phyloP scores from a whole-genome alignment of 2,329 filamentous ascomycete species.

The Colletotrichum euphorbiae region DNA sequence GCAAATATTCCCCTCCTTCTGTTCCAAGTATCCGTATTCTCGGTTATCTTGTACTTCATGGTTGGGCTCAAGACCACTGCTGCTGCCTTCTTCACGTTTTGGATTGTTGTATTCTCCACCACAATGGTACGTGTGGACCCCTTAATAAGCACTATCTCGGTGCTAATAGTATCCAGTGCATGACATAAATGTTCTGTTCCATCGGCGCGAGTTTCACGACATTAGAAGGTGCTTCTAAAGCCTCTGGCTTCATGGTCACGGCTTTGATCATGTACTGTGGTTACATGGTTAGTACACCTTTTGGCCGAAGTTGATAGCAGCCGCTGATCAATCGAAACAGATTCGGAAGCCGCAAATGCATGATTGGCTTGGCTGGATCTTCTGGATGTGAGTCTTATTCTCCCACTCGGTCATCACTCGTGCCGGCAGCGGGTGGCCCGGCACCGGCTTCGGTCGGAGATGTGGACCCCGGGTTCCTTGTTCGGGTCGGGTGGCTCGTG shows the following conservation, averaged over 20 bases:
- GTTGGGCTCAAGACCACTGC: conserved; percentile 64
- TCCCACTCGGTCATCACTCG: background rate
- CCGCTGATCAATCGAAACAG: background rate
- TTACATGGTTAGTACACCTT: conserved; percentile 55
- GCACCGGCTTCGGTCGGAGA: no score
- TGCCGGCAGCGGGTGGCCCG: no score
- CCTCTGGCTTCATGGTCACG: conserved; percentile 62
- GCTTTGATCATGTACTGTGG: conserved; percentile 71
- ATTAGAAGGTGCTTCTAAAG: conserved; percentile 70
- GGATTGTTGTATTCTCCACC: conserved; percentile 62
- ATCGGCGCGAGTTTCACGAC: conserved; percentile 66
- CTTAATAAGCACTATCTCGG: rapidly evolving
- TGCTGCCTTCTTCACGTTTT: conserved; percentile 71
- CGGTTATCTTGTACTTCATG: conserved; percentile 73
- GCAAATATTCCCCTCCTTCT: conserved; percentile 67
- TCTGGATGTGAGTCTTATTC: conserved; percentile 50
- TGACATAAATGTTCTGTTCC: conserved; percentile 69
- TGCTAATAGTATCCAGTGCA: conserved; percentile 50
- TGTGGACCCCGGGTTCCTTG: no score
- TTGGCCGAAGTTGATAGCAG: no score
- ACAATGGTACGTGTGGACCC: conserved; percentile 58
- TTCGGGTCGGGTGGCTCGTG: background rate
- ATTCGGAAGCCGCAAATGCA: conserved; percentile 72
- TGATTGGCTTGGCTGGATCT: conserved; percentile 72
- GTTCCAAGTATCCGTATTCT: conserved; percentile 69